Percentiles rank a stretch among this genome's conserved stretches.
Conservation (phyloP, 1,284 basidiomycete species). For the Cryptococcus hybrid region DNA sequence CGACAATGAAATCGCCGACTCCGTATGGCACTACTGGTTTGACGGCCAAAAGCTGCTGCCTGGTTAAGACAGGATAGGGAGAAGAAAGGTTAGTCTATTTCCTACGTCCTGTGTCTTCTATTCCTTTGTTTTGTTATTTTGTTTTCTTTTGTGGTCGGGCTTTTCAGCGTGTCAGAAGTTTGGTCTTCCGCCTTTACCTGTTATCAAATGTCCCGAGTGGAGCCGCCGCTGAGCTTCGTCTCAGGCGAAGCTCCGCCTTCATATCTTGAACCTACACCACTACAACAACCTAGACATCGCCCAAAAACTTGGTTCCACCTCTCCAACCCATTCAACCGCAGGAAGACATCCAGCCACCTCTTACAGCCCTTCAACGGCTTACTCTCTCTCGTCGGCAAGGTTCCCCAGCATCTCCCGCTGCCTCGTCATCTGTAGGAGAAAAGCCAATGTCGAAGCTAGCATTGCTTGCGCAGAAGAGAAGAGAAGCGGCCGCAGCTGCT, state of each 20-base stretch:
- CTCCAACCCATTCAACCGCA: constrained; percentile 4
- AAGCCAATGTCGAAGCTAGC: constrained; percentile 66
- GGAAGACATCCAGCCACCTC: constrained; percentile 50
- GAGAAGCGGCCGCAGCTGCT: constrained; percentile 36
- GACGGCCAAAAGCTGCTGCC: constrained; percentile 72
- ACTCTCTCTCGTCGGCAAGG: constrained; percentile 53
- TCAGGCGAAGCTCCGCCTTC: constrained; percentile 33
- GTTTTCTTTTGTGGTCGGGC: not conserved
- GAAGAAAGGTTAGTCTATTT: constrained; percentile 72
- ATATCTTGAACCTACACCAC: constrained; percentile 35
- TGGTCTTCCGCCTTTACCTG: not conserved
- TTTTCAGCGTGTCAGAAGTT: constrained; percentile 2
- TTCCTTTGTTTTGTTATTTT: not conserved
- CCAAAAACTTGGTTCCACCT: constrained; percentile 8
- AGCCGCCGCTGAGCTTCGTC: constrained; percentile 32
- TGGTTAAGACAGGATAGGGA: constrained; percentile 61
- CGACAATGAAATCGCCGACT: constrained; percentile 73
- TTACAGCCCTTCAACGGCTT: constrained; percentile 67
- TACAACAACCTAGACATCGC: constrained; percentile 30
- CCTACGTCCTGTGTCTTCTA: not conserved
- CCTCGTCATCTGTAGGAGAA: constrained; percentile 17
- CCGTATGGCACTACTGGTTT: constrained; percentile 87
- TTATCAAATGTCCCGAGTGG: constrained; percentile 6
- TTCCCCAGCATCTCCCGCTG: constrained; percentile 16
- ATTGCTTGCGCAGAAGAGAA: constrained; percentile 63